A percentile compares a stretch with the other conserved stretches of the same genome.
Evolutionary conservation across 1,284 basidiomycete genomes (phyloP).

Genomic region (Microbotryum violaceum): DNA sequence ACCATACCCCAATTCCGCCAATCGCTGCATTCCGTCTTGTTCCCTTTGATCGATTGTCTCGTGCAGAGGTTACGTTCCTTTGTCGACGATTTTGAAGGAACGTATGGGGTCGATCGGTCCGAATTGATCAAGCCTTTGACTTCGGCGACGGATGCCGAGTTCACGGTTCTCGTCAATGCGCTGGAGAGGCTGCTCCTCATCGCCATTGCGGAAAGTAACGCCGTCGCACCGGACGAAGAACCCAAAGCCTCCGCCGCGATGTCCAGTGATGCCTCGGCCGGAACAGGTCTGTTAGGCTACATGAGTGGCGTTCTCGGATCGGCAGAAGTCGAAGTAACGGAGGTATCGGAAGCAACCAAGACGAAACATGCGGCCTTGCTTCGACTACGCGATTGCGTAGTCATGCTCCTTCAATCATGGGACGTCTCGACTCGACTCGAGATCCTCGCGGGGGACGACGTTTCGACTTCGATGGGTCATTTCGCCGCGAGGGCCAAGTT

Average conservation of each 20-base stretch:
- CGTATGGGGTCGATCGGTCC: constrained; percentile 23
- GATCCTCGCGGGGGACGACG: constrained; percentile 47
- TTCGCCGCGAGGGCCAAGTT: constrained; percentile 58
- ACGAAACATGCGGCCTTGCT: constrained; percentile 18
- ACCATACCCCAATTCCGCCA: constrained; percentile 74
- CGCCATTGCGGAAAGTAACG: constrained; percentile 44
- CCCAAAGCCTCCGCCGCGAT: constrained; percentile 39
- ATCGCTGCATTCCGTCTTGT: constrained; percentile 57
- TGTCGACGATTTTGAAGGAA: constrained; percentile 49
- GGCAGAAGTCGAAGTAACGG: constrained; percentile 32
- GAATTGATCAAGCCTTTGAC: neutral
- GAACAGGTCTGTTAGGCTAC: constrained; percentile 42
- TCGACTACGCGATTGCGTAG: constrained; percentile 23
- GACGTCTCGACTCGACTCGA: constrained; percentile 28
- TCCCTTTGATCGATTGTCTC: constrained; percentile 71
- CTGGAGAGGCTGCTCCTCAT: constrained; percentile 66
- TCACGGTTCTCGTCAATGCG: constrained; percentile 71
- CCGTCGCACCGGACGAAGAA: constrained; percentile 10
- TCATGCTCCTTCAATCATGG: constrained; percentile 34
- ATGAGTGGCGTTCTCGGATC: constrained; percentile 43
- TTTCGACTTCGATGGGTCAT: constrained; percentile 47
- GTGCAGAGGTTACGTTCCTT: constrained; percentile 62
- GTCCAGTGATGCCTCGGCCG: constrained; percentile 41
- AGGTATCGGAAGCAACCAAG: constrained; percentile 19
- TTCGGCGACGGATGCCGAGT: constrained; percentile 64